phyloP scores from a whole-genome alignment of 2,329 filamentous ascomycete species.

The Aspergillus latus region DNA sequence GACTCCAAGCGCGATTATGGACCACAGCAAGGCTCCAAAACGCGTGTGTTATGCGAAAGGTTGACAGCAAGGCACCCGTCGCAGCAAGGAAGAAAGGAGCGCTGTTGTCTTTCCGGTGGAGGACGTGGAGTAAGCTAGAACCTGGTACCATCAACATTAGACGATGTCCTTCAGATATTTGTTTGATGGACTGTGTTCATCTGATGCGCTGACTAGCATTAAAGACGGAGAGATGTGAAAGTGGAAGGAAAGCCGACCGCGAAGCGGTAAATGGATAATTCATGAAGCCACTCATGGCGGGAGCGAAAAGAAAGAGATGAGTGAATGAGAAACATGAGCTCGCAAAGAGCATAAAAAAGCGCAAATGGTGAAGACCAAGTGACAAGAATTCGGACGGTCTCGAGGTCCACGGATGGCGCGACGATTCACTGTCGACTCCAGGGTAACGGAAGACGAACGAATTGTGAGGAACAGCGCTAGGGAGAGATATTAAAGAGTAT shows the following conservation, averaged over 20 bases:
- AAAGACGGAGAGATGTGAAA: slow-evolving; percentile 23
- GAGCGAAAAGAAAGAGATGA: not conserved
- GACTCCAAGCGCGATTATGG: not conserved
- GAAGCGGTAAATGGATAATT: slow-evolving; percentile 19
- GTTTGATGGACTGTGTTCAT: slow-evolving; percentile 20
- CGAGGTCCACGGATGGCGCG: slow-evolving; percentile 22
- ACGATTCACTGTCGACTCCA: slow-evolving; percentile 20
- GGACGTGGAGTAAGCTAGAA: slow-evolving; percentile 35
- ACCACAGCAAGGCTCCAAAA: not conserved
- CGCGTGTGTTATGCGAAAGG: slow-evolving; percentile 2
- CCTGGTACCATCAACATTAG: slow-evolving; percentile 40
- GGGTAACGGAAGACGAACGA: slow-evolving; percentile 17
- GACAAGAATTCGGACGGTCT: slow-evolving; percentile 14
- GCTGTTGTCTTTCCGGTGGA: not conserved
- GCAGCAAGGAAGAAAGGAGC: not conserved
- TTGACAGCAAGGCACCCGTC: not conserved
- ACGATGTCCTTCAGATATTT: slow-evolving; percentile 27
- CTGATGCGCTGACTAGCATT: slow-evolving; percentile 25
- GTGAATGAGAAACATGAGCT: slow-evolving; percentile 20
- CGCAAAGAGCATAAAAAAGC: slow-evolving; percentile 18
- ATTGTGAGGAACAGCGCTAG: slow-evolving; percentile 17
- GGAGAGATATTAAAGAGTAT: slow-evolving; percentile 6
- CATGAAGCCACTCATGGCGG: slow-evolving; percentile 7
- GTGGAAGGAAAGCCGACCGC: slow-evolving; percentile 24
- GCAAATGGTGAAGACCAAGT: slow-evolving; percentile 9